phyloP scores from a whole-genome alignment of 2,329 filamentous ascomycete genomes.

The Pseudogymnoascus sp. region DNA sequence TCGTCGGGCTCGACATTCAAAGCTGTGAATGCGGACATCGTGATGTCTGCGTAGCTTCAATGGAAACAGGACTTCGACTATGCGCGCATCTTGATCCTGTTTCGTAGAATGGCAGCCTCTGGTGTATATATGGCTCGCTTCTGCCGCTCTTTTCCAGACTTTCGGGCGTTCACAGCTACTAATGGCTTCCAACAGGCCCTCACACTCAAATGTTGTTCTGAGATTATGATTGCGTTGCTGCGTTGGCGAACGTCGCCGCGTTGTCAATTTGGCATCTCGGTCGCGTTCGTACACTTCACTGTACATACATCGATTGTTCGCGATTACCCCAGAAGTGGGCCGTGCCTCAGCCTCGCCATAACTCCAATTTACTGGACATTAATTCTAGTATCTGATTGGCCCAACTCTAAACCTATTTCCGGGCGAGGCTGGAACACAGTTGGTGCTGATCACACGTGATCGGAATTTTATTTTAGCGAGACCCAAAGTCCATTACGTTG shows the following conservation, averaged over 20 bases:
- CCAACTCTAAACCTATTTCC: neutral
- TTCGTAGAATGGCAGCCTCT: neutral
- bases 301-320: neutral
- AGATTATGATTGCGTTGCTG: neutral
- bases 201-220: neutral
- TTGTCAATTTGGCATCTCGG: neutral
- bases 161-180: neutral
- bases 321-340: neutral
- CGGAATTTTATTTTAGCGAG: slow-evolving; percentile 6
- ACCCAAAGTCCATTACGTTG: neutral
- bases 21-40: slow-evolving; percentile 59
- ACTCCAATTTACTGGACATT: neutral
- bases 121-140: neutral
- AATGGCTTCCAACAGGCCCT: neutral
- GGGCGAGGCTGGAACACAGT: neutral
- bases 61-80: neutral
- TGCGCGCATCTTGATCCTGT: neutral
- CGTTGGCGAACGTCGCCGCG: neutral
- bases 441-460: neutral
- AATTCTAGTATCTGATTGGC: neutral
- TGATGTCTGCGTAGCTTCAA: neutral
- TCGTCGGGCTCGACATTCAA: slow-evolving; percentile 94
- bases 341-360: neutral
- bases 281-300: slow-evolving; percentile 1
- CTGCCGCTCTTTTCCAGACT: neutral